Evolutionary conservation across 140 eudicot species (phyloP).

Genomic region (Oenanthe javanica): DNA sequence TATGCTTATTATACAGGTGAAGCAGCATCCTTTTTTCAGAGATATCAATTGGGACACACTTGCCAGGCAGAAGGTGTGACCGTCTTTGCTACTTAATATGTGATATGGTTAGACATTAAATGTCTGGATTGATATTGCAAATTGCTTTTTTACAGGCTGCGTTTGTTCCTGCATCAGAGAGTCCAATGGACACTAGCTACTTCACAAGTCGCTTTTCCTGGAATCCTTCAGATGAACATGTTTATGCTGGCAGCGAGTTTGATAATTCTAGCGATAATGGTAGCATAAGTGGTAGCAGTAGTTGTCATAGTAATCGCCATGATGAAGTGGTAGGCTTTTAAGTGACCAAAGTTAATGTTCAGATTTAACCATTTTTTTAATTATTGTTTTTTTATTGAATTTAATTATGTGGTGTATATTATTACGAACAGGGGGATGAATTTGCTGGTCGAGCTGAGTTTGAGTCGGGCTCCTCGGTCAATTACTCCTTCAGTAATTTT

Average conservation of each 20-base stretch:
- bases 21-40: constrained; percentile 85
- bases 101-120: background rate
- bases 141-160: constrained; percentile 58
- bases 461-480: constrained; percentile 59
- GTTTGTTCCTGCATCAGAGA: constrained; percentile 88
- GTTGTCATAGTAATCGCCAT: constrained; percentile 67
- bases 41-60: constrained; percentile 98
- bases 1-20: constrained; percentile 47
- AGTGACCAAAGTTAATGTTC: background rate
- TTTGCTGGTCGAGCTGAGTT: constrained; percentile 67
- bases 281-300: constrained; percentile 62
- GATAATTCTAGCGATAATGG: constrained; percentile 87
- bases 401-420: background rate
- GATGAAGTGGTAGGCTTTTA: constrained; percentile 57
- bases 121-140: constrained; percentile 12
- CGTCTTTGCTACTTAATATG: background rate
- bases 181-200: constrained; percentile 91
- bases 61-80: constrained; percentile 87
- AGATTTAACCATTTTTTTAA: background rate
- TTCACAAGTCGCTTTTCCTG: constrained; percentile 92
- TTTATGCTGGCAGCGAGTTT: constrained; percentile 59
- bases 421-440: constrained; percentile 59
- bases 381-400: background rate
- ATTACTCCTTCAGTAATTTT: constrained; percentile 91
- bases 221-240: constrained; percentile 82